A percentile compares a stretch with the other conserved stretches of the same genome.
Evolutionary conservation across 148 eudicot genomes (phyloP).

Genomic region (Rhododendron vialii): DNA sequence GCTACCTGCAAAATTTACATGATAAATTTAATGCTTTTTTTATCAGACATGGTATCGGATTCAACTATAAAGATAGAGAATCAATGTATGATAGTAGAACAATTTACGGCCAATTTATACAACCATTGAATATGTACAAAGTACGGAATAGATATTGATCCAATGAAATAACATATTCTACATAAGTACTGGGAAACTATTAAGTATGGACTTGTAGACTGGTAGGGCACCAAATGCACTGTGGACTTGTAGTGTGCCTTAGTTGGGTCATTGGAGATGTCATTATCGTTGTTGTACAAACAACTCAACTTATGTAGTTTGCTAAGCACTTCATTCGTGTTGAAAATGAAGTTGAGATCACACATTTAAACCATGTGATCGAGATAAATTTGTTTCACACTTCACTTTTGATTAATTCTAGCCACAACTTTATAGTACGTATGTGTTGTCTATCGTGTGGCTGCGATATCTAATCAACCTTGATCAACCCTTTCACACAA

Average conservation of each 20-base stretch:
- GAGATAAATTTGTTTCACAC: neutral
- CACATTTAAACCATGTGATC: neutral
- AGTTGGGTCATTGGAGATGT: neutral
- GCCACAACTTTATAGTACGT: neutral
- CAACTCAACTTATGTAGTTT: no score
- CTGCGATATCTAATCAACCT: neutral
- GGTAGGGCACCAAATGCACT: no score
- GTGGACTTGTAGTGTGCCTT: neutral
- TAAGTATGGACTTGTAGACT: no score
- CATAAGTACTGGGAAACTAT: no score
- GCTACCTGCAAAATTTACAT: neutral
- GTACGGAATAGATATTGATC: no score
- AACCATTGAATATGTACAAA: no score
- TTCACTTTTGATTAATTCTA: neutral
- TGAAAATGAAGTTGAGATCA: neutral
- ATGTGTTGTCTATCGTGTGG: neutral
- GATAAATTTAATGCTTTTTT: no score
- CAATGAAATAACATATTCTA: no score
- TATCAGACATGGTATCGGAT: no score
- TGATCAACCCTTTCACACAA: no score
- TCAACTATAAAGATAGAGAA: no score
- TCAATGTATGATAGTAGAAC: no score
- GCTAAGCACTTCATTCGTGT: neutral
- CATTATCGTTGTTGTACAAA: neutral
- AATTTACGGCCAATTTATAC: neutral